Evolutionary conservation across 2,329 filamentous ascomycete species (phyloP).

Genomic region (Aspergillus brasiliensis): DNA sequence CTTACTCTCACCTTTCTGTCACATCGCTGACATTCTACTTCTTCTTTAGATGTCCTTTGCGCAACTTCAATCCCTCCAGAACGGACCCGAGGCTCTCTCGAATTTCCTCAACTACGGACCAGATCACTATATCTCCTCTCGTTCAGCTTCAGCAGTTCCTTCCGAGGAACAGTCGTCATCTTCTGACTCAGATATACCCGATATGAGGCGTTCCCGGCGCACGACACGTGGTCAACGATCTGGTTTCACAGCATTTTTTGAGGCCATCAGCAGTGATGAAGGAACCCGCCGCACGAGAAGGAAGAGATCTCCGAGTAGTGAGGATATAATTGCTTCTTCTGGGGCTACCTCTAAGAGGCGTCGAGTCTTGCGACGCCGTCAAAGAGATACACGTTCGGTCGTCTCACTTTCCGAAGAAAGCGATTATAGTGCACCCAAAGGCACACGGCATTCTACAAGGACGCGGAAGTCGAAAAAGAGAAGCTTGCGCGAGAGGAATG

Average conservation of each 20-base stretch:
- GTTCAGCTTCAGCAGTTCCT: conserved; percentile 1
- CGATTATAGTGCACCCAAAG: conserved; percentile 11
- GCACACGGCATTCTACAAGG: conserved; percentile 36
- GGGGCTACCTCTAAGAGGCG: conserved; percentile 15
- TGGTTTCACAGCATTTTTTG: conserved; percentile 24
- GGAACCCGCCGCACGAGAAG: not conserved
- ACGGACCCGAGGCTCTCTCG: conserved; percentile 30
- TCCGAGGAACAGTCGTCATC: conserved; percentile 16
- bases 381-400: conserved; percentile 11
- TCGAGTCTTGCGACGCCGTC: conserved; percentile 12
- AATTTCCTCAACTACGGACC: conserved; percentile 23
- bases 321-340: conserved; percentile 24
- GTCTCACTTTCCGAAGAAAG: conserved; percentile 10
- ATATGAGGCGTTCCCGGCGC: conserved; percentile 14
- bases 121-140: conserved; percentile 8
- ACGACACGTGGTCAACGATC: conserved; percentile 14
- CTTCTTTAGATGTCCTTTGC: conserved; percentile 29
- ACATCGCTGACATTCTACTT: not conserved
- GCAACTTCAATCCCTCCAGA: conserved; percentile 30
- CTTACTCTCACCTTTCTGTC: conserved; percentile 4
- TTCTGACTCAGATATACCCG: not conserved
- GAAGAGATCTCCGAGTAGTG: conserved; percentile 22
- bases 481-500: conserved; percentile 49
- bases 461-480: conserved; percentile 29
- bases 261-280: conserved; percentile 22